phyloP scores from a whole-genome alignment of 495 filamentous ascomycete species.

The Chaetomium tenue region DNA sequence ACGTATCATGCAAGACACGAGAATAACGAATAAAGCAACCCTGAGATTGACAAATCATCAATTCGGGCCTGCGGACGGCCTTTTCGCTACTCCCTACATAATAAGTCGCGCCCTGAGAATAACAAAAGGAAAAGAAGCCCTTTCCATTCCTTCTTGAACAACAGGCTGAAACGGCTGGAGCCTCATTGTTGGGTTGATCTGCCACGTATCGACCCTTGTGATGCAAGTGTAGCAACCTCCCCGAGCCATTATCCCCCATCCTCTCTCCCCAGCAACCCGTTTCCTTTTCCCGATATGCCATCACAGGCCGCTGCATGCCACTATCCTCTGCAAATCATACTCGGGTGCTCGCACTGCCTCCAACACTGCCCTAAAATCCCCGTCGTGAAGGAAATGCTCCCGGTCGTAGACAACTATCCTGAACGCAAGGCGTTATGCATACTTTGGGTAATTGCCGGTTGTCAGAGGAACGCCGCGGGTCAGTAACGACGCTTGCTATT shows the following conservation, averaged over 20 bases:
- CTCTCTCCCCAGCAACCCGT: not conserved
- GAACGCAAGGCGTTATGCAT: constrained; percentile 29
- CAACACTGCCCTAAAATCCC: constrained; percentile 21
- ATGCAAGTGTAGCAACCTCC: not conserved
- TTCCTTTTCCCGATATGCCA: constrained; percentile 3
- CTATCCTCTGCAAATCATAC: constrained; percentile 7
- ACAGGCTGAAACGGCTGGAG: not conserved
- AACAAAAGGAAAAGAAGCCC: constrained; percentile 10
- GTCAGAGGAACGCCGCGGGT: not conserved
- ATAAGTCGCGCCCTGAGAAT: constrained; percentile 17
- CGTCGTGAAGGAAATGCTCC: constrained; percentile 19
- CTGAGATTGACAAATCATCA: constrained; percentile 7
- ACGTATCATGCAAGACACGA: not conserved
- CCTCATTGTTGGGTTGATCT: not conserved
- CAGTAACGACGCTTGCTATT: not conserved
- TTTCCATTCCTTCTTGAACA: not conserved
- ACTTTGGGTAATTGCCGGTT: constrained; percentile 11
- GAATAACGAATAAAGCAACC: not conserved
- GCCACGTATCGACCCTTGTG: not conserved
- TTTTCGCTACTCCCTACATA: constrained; percentile 20
- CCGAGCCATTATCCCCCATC: not conserved
- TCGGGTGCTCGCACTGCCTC: not conserved
- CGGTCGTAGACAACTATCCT: constrained; percentile 29
- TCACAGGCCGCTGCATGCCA: not conserved
- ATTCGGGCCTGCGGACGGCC: not conserved